Base-by-base conservation (phyloP, 495 filamentous ascomycete genomes). In the Daldinia concentrica region DNA sequence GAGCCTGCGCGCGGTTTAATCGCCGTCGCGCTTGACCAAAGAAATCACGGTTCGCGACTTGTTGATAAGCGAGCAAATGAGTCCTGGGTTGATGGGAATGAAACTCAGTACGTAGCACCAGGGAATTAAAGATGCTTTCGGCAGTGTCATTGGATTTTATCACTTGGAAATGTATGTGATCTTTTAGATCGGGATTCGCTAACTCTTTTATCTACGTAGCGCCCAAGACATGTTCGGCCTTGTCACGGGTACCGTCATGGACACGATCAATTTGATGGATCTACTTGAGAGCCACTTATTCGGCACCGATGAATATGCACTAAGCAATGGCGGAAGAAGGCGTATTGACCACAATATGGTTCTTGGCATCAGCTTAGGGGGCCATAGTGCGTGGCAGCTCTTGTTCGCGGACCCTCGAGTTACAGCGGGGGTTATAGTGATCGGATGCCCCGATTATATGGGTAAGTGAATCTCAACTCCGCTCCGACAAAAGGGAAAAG, bases 391-490 rank as follows among this genome's bases (percentile, higher is more conserved):
- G 0, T 99, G 95, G 91, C 90, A 94, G 72, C 83, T 89, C 11
- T 77, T 97, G 39, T 84, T 97, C 45, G 87, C 90, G 39, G 94
- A 97, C 26, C 88, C 91, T 30, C 85, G 94, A 60, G 85, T 98
- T 43, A 88, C 82, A 7, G 89, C 92, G 3, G 93, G 86, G 0
- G 87, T 96, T 8, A 83, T 92, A 26, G 85, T 97, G 36, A 91
- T 99, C 58, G 95, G 95, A 15, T 97, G 93, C 77, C 93, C 95
- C 0, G 95, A 99, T 80, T 97, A 90, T 74, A 86, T 89, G 67
- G 82, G 90, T 77, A 58, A 80, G 83, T 82, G 24, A 34, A 24
- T 29, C 11, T 6, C 26, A 4, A 5, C 32, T n/a, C 12, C 3
- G 15, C 24, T 19, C 0, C 19, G 24, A 43, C 9, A n/a, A 26